A percentile compares a stretch with the other conserved stretches of the same genome.
Conservation (phyloP, 1,284 basidiomycete species). For the Leccinum cinnamomeum region DNA sequence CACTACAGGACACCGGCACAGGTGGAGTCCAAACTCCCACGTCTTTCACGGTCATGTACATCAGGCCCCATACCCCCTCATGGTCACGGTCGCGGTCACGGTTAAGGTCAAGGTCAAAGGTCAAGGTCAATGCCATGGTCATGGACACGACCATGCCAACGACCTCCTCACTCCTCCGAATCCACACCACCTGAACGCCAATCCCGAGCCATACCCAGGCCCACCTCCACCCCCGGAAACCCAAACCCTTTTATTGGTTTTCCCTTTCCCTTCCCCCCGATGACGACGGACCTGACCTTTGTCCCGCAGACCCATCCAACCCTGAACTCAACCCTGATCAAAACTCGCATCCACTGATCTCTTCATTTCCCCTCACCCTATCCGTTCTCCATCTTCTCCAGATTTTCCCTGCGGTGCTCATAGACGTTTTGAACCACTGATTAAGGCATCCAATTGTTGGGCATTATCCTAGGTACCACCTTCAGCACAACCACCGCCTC, state of each 20-base stretch:
- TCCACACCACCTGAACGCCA: constrained; percentile 3
- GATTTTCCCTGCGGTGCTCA: constrained; percentile 25
- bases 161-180: constrained; percentile 18
- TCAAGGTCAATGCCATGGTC: neutral
- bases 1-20: neutral
- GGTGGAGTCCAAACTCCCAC: constrained; percentile 7
- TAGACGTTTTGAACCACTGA: constrained; percentile 24
- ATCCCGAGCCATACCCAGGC: constrained; percentile 5
- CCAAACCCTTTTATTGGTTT: constrained; percentile 12
- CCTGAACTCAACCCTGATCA: constrained; percentile 1
- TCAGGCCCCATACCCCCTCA: neutral
- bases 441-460: constrained; percentile 19
- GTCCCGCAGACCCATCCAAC: constrained; percentile 5
- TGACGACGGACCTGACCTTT: neutral
- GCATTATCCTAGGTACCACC: constrained; percentile 20
- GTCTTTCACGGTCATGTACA: constrained; percentile 15
- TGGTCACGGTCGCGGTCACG: neutral
- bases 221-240: constrained; percentile 5
- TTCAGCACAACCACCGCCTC: constrained; percentile 10
- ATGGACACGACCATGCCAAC: constrained; percentile 10
- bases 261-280: constrained; percentile 13
- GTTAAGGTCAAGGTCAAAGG: neutral
- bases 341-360: constrained; percentile 8
- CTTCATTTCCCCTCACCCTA: constrained; percentile 21
- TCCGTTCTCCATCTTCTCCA: constrained; percentile 26